These are phyloP conservation scores for Thielaviopsis euricoi DNA, from an alignment of 2,329 filamentous ascomycete genomes.

Conservation along the genomic window DNA sequence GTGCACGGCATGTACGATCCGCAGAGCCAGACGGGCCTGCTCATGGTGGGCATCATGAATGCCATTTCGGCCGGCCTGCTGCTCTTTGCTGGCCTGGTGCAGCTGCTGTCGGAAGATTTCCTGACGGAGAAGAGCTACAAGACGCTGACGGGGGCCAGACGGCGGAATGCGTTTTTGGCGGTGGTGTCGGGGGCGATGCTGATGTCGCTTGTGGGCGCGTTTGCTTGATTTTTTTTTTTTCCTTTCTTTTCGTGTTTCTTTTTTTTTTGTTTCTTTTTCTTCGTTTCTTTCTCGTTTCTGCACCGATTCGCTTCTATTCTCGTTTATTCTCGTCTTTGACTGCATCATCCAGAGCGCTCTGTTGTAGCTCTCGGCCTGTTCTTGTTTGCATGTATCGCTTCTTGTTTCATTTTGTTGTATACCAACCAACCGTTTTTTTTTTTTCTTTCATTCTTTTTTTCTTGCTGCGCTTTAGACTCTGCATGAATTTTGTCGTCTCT, in stretches of 20 bases:
- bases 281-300: not conserved
- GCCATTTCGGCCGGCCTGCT: constrained; percentile 67
- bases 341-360: constrained; percentile 1
- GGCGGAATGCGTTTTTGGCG: constrained; percentile 44
- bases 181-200: constrained; percentile 47
- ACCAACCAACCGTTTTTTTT: not conserved
- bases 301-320: not conserved
- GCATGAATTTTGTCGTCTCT: not conserved
- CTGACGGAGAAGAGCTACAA: constrained; percentile 59
- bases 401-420: constrained; percentile 1
- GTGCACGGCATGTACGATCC: constrained; percentile 71
- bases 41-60: constrained; percentile 80
- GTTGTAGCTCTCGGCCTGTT: not conserved
- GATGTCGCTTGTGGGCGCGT: constrained; percentile 59
- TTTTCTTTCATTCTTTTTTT: not conserved
- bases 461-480: not conserved
- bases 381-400: not conserved
- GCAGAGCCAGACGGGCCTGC: constrained; percentile 53
- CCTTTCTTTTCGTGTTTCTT: not conserved
- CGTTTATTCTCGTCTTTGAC: constrained; percentile 10
- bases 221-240: constrained; percentile 32
- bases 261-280: not conserved
- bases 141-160: constrained; percentile 41
- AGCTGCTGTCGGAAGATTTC: constrained; percentile 75
- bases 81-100: constrained; percentile 68